These are phyloP conservation scores for Cetradonia linearis DNA, from an alignment of 495 filamentous ascomycete species.

Conservation along the genomic window DNA sequence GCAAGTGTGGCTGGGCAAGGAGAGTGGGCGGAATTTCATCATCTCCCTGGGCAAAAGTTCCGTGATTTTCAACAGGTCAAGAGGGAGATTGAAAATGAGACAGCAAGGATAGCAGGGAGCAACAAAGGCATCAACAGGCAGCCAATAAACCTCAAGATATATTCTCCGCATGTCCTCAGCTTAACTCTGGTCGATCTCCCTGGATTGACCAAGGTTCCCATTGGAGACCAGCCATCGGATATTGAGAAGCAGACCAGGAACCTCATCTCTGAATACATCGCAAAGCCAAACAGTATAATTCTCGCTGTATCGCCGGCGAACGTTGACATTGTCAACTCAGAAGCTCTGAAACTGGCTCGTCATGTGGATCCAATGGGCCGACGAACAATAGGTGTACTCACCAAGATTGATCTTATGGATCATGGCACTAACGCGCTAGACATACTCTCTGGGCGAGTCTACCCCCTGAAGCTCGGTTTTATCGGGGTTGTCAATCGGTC, in stretches of 20 bases:
- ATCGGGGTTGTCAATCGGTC: constrained; percentile 97
- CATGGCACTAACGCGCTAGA: constrained; percentile 97
- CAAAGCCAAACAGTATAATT: constrained; percentile 97
- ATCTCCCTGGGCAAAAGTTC: constrained; percentile 80
- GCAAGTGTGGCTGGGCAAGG: constrained; percentile 58
- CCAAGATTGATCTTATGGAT: constrained; percentile 97
- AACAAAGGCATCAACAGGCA: constrained; percentile 98
- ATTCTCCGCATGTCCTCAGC: constrained; percentile 93
- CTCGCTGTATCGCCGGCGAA: constrained; percentile 96
- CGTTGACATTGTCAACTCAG: constrained; percentile 96
- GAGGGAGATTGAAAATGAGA: constrained; percentile 95
- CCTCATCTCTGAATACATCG: constrained; percentile 95
- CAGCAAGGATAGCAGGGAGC: constrained; percentile 83
- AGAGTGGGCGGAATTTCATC: constrained; percentile 97
- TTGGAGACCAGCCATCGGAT: constrained; percentile 94
- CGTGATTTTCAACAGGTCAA: constrained; percentile 89
- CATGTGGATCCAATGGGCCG: constrained; percentile 94
- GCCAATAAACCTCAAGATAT: constrained; percentile 98
- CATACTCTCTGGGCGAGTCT: constrained; percentile 90
- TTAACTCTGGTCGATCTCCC: constrained; percentile 94
- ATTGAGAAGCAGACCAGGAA: constrained; percentile 98
- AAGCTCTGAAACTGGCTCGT: constrained; percentile 90
- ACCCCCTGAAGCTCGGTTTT: constrained; percentile 93
- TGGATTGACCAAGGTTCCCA: constrained; percentile 94
- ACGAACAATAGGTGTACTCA: constrained; percentile 93